Evolutionary conservation across 805 yeast species (phyloP), one percentile per base, ranked within the genome.

Genomic region (Suhomyces sp.): DNA sequence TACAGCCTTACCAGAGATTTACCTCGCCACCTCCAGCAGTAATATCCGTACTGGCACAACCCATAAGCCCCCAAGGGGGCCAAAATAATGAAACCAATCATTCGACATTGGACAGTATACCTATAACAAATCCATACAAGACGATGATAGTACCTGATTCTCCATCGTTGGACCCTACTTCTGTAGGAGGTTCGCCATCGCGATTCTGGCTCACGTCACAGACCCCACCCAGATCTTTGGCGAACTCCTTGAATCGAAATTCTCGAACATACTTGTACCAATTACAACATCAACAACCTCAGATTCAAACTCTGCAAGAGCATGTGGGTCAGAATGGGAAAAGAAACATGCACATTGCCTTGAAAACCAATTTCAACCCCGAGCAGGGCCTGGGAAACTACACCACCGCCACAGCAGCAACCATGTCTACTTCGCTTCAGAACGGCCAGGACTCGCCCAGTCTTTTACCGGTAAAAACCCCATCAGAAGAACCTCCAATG

Each of bases 101-200:
- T 46, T 44, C 63, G 8, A 57, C 61, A 1, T 29, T 66, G 22
- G 71, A 70, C 48, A 62, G 64, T 52, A 71, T 72, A 19, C 76
- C 77, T 6, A 62, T 54, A 54, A 10, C 27, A 23, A 24, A n/a
- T 13, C 10, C 23, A 13, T 19, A 47, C 44, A 56, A 46, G 53
- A 31, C 47, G 41, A 46, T 49, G 22, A 50, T 53, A 3, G 61
- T 67, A 9, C 85, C 86, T 0, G 84, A 78, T 49, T 80, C 84
- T 0, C 86, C 86, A 0, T 71, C 72, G 50, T 66, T 82, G 49
- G 77, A 70, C 44, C 85, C 86, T 2, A 73, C 78, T 0, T 79
- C 84, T 4, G 47, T 81, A 13, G 78, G 80, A 2, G 83, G 82
- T 5, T 80, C 84, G 0, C 86, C 86, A 1, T 80, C 85, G 4